Base-by-base conservation (phyloP, 805 yeast genomes). In the Starmerella ratchasimensis region DNA sequence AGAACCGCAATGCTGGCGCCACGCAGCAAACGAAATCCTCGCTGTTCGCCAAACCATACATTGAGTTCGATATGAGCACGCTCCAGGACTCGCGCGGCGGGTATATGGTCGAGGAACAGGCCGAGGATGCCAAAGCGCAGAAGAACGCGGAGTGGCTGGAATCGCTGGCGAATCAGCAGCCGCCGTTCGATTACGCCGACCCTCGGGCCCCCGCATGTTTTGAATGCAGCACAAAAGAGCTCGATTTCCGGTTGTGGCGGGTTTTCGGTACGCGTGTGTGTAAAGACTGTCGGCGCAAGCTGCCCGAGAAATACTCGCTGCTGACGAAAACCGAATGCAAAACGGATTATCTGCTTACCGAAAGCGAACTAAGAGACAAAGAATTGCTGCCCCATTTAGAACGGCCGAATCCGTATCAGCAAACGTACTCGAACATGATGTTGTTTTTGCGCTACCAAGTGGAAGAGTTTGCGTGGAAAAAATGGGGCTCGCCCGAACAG, bases 281-380 rank as follows among this genome's bases (percentile, higher is more conserved):
- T 57, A 71, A 77, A 35, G 64, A 68, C 36, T 90, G 98, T 57
- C 74, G 72, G 24, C 72, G 72, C 49, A 66, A 67, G 41, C 59
- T 61, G 17, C 94, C 95, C 0, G 94, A 90, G 28, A 90, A 90
- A 52, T 90, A 88, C 56, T 72, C 97, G 0, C 58, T 90, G 16
- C 60, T 90, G 36, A 90, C 99, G 6, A 90, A 90, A 59, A 90
- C 99, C 0, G 99, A 90, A 59, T 84, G 95, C 57, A 71, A 75
- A 28, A 88, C 80, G 49, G 99, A 90, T 60, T 90, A 90, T 56
- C 68, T 90, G 29, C 57, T 90, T 21, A 90, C 99, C 0, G 98
- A 90, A 34, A 90, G 96, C 0, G 98, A 90, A 55, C 65, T 90
- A 30, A 68, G 71, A 36, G 98, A 90, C 55, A 59, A 58, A 5